A percentile compares a stretch with the other conserved stretches of the same genome.
Conservation (phyloP, 148 eudicot genomes). For the Fagopyrum tataricum region DNA sequence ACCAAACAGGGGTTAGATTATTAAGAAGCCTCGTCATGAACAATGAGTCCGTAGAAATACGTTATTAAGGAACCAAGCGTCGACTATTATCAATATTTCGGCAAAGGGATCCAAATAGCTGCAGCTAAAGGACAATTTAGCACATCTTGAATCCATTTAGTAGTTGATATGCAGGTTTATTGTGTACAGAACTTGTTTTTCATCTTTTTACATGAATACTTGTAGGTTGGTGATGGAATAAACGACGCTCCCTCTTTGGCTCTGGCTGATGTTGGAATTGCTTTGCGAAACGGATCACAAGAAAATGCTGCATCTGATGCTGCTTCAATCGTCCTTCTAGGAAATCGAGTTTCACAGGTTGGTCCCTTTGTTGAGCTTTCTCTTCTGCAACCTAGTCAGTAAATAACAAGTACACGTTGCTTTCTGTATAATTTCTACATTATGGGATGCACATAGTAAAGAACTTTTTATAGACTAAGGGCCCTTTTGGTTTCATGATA, state of each 20-base stretch:
- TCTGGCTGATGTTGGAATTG: conserved; percentile 91
- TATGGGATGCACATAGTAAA: too few relatives aligned
- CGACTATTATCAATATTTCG: too few relatives aligned
- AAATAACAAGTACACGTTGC: not conserved
- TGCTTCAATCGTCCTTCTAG: conserved; percentile 91
- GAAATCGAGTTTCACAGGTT: conserved; percentile 87
- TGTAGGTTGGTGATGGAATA: conserved; percentile 94
- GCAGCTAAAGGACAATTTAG: not conserved
- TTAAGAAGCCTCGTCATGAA: too few relatives aligned
- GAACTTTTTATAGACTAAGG: too few relatives aligned
- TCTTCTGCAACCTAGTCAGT: not conserved
- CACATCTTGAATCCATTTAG: not conserved
- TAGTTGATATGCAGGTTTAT: not conserved
- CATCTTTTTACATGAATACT: conserved; percentile 9
- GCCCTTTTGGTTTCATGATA: too few relatives aligned
- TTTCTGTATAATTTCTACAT: not conserved
- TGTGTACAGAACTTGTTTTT: not conserved
- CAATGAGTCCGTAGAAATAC: not conserved
- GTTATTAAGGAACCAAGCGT: too few relatives aligned
- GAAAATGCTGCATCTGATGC: conserved; percentile 98
- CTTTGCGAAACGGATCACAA: conserved; percentile 70
- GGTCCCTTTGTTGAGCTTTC: not conserved
- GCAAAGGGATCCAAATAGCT: not conserved
- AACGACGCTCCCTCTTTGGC: conserved; percentile 97
- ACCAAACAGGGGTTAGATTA: too few relatives aligned